Percentiles rank a stretch among this genome's conserved stretches.
Conservation (phyloP, 108 stramenopile species). For the Skeletonema tropicum region DNA sequence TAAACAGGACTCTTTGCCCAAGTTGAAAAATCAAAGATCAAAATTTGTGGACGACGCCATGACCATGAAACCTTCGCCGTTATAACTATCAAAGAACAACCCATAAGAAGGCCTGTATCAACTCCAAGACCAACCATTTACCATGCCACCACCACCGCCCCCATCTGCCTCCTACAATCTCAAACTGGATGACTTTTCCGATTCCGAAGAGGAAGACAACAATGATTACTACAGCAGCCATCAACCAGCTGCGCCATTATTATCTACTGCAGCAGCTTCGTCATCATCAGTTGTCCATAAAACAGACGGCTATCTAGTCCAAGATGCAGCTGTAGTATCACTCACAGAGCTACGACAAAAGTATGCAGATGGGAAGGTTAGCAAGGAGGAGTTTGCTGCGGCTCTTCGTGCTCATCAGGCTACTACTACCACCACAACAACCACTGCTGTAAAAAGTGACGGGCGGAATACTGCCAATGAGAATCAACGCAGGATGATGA, state of each 20-base stretch:
- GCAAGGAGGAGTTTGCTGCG: background rate
- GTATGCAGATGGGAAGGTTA: background rate
- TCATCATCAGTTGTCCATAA: background rate
- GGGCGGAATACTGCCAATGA: no score
- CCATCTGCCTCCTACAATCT: slow-evolving; percentile 77
- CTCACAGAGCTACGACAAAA: background rate
- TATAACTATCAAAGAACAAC: no score
- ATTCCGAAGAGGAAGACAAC: slow-evolving; percentile 63
- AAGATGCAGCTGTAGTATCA: background rate
- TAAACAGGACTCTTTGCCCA: no score
- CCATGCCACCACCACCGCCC: slow-evolving; percentile 83
- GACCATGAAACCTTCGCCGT: no score
- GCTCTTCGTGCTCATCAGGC: background rate
- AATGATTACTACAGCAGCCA: slow-evolving; percentile 6
- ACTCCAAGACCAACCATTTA: background rate
- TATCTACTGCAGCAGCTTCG: no score
- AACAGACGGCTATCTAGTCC: background rate
- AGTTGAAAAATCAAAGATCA: no score
- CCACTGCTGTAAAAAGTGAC: background rate
- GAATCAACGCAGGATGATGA: no score
- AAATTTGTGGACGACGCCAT: no score
- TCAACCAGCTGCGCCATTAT: slow-evolving; percentile 1
- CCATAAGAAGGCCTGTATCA: no score
- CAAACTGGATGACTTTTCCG: slow-evolving; percentile 51
- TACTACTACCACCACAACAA: background rate